phyloP scores from a whole-genome alignment of 164 flowering plant genomes.

The Cinnamomum chago region DNA sequence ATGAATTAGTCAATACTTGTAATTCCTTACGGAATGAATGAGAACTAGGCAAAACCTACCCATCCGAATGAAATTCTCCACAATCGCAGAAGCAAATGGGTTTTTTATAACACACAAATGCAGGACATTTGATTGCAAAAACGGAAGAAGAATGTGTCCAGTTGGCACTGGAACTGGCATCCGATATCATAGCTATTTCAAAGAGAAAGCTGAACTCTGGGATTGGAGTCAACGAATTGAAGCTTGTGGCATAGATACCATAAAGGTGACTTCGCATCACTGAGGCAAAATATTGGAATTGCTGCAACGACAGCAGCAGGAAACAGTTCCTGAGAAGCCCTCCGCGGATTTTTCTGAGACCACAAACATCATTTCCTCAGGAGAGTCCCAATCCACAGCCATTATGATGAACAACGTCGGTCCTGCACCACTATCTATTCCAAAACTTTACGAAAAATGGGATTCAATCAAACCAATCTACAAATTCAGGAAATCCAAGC shows the following conservation, averaged over 20 bases:
- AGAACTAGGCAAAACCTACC: too few relatives aligned
- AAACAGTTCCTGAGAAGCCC: constrained; percentile 24
- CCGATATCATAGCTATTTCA: too few relatives aligned
- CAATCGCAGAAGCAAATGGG: too few relatives aligned
- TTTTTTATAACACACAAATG: too few relatives aligned
- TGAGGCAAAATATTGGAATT: constrained; percentile 38
- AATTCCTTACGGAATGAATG: too few relatives aligned
- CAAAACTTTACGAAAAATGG: not conserved
- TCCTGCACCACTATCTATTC: not conserved
- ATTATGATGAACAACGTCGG: constrained; percentile 10
- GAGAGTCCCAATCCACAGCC: not conserved
- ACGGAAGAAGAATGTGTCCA: too few relatives aligned
- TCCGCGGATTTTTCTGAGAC: constrained; percentile 22
- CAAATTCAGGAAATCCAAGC: constrained; percentile 1
- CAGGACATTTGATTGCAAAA: too few relatives aligned
- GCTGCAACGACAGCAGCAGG: constrained; percentile 23
- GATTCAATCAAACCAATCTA: not conserved
- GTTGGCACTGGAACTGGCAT: too few relatives aligned
- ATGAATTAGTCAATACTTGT: too few relatives aligned
- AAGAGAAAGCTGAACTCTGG: too few relatives aligned
- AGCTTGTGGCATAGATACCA: constrained; percentile 73
- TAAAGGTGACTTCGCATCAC: constrained; percentile 74
- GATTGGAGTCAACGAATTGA: too few relatives aligned
- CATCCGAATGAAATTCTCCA: too few relatives aligned
- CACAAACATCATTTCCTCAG: constrained; percentile 12